phyloP scores from a whole-genome alignment of 495 filamentous ascomycete species.

The Daldinia grandis region DNA sequence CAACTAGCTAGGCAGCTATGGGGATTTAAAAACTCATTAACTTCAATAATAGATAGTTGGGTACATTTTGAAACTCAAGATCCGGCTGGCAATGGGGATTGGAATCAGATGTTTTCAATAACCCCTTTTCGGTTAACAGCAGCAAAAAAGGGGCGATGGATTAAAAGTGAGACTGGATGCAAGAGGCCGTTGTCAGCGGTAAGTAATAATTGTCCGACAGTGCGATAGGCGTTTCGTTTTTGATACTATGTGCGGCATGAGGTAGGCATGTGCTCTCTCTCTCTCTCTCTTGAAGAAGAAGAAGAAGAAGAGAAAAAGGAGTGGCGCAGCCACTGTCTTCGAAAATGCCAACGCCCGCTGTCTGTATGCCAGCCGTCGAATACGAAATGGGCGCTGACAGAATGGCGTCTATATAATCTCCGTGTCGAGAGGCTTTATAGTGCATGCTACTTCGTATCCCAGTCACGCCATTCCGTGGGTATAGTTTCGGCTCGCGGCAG shows the following conservation, averaged over 20 bases:
- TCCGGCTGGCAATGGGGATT: background rate
- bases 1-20: too few relatives aligned
- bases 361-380: background rate
- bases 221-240: background rate
- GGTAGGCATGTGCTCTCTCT: background rate
- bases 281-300: background rate
- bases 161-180: conserved; percentile 12
- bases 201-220: background rate
- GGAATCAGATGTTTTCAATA: background rate
- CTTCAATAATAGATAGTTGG: too few relatives aligned
- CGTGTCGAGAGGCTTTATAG: background rate
- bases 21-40: background rate
- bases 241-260: background rate
- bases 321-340: conserved; percentile 1
- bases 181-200: conserved; percentile 12
- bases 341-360: conserved; percentile 1
- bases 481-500: conserved; percentile 9
- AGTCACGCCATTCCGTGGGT: conserved; percentile 9
- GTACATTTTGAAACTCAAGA: background rate
- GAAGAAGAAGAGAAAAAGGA: background rate
- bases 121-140: background rate
- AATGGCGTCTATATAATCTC: conserved; percentile 2
- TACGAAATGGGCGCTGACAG: conserved; percentile 6
- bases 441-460: background rate
- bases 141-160: background rate